Evolutionary conservation across 192 early-diverging fungal species (phyloP), one percentile per base, ranked within the genome.

Genomic region (Spizellomyces punctatus): DNA sequence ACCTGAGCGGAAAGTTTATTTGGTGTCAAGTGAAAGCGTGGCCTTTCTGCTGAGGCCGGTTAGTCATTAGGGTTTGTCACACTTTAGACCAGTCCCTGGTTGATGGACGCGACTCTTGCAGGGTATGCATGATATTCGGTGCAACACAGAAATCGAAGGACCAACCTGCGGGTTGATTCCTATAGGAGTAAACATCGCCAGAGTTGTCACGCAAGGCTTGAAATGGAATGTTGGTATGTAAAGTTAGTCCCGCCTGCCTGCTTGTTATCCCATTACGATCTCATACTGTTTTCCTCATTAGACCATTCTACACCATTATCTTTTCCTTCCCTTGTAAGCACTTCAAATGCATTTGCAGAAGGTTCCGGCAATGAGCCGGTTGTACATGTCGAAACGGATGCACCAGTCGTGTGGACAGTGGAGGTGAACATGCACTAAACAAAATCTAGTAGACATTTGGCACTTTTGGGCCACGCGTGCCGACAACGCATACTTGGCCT

Each of bases 101-200:
- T 36, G 27, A 36, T 36, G 27, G 27, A 57, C 66, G 14, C 43
- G 62, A 12, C 58, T 66, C 48, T 48, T 47, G 61, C 64, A 91
- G 86, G 91, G 92, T 10, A 80, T 75, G 14, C 89, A 91, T 81
- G 78, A 80, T 36, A 88, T 98, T 9, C 62, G 81, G 36, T 90
- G 89, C 65, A 78, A 85, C 50, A 49, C 67, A 43, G 71, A 82
- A 14, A 74, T 91, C 6, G 91, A 95, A 77, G 93, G 95, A 0
- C 92, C 94, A 3, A 91, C 89, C 0, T 98, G 95, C 71, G 95
- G 95, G 21, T 80, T 98, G 0, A 80, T 98, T 61, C 95, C 95
- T 10, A 78, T 98, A 43, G 90, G 90, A 8, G 85, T 86, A 1
- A 80, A 80, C 5, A 79, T 79, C 42, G 86, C 89, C 2, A 79